phyloP scores from a whole-genome alignment of 345 rosid genomes.

The Acer campestre region DNA sequence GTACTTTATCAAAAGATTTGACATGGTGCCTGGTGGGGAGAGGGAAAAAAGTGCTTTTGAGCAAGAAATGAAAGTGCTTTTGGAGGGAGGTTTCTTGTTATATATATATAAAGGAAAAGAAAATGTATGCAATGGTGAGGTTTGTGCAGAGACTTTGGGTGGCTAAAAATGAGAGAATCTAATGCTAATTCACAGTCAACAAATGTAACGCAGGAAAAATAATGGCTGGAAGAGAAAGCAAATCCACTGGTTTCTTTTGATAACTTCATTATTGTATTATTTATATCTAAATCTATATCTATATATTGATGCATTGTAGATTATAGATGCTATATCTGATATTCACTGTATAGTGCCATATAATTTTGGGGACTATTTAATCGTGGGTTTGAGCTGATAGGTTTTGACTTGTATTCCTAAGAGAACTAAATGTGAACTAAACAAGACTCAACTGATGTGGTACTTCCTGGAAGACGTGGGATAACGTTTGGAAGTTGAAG shows the following conservation, averaged over 20 bases:
- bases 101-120: not conserved
- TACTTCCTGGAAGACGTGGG: no score
- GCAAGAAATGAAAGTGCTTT: not conserved
- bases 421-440: no score
- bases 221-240: not conserved
- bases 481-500: no score
- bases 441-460: no score
- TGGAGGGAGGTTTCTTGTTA: not conserved
- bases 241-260: not conserved
- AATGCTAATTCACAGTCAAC: slow-evolving; percentile 6
- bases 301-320: no score
- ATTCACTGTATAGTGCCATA: no score
- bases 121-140: not conserved
- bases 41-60: not conserved
- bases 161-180: slow-evolving; percentile 27
- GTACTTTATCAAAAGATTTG: not conserved
- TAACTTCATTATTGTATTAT: no score
- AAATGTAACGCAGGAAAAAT: not conserved
- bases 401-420: no score
- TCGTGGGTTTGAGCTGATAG: no score
- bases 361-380: no score
- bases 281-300: no score
- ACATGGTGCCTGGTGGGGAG: slow-evolving; percentile 7
- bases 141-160: not conserved
- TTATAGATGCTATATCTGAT: no score